Percentiles rank a stretch among this genome's conserved stretches.
These are phyloP conservation scores for Geoglossum glabrum DNA, from an alignment of 495 filamentous ascomycete genomes.

Conservation along the genomic window DNA sequence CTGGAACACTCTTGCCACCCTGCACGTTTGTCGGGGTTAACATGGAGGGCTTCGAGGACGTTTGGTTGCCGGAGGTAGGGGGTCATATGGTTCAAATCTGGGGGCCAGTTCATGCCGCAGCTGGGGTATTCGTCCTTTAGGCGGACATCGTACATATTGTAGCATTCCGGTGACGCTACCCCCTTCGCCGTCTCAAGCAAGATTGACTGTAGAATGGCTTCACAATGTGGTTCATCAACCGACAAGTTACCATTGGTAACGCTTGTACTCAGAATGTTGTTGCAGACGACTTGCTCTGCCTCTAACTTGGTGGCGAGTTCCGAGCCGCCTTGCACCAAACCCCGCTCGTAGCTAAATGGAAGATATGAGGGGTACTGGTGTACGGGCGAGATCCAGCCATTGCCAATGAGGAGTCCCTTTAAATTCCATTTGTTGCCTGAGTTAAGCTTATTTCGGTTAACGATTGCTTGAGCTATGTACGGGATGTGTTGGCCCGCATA, in stretches of 20 bases:
- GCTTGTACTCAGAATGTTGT: constrained; percentile 29
- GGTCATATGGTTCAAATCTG: constrained; percentile 52
- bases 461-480: constrained; percentile 75
- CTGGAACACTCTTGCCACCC: constrained; percentile 89
- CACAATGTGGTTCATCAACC: constrained; percentile 50
- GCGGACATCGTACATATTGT: constrained; percentile 92
- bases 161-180: constrained; percentile 33
- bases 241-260: constrained; percentile 28
- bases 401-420: constrained; percentile 80
- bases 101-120: constrained; percentile 94
- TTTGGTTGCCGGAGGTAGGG: constrained; percentile 74
- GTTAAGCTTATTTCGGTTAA: constrained; percentile 47
- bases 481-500: constrained; percentile 96
- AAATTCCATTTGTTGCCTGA: constrained; percentile 45
- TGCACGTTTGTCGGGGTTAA: constrained; percentile 57
- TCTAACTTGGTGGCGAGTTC: constrained; percentile 44
- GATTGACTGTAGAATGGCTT: constrained; percentile 49
- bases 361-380: constrained; percentile 88
- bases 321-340: constrained; percentile 45
- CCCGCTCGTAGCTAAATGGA: constrained; percentile 52
- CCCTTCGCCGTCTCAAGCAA: constrained; percentile 34
- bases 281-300: constrained; percentile 44
- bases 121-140: constrained; percentile 47
- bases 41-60: constrained; percentile 58
- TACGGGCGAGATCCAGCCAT: constrained; percentile 81